These are phyloP conservation scores for Metschnikowia shivogae DNA, from an alignment of 805 yeast genomes.

Conservation along the genomic window DNA sequence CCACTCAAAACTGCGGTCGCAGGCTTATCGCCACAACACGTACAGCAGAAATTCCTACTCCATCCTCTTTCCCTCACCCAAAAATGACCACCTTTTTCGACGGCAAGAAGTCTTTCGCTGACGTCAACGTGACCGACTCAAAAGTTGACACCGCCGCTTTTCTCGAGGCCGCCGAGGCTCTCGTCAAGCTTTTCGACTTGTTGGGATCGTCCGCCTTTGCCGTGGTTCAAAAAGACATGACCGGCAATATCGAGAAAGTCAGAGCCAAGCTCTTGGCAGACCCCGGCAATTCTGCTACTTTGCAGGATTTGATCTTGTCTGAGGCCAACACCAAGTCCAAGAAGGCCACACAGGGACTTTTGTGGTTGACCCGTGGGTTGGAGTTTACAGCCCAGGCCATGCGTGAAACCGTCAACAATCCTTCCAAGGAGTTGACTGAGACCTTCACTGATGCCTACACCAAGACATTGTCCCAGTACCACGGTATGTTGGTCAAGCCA, in stretches of 20 bases:
- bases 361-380: slow-evolving; percentile 84
- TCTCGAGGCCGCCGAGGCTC: slow-evolving; percentile 77
- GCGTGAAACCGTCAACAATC: slow-evolving; percentile 69
- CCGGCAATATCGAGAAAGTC: slow-evolving; percentile 77
- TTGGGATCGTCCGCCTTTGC: slow-evolving; percentile 81
- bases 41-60: neutral
- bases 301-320: slow-evolving; percentile 71
- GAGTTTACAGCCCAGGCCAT: slow-evolving; percentile 88
- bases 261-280: slow-evolving; percentile 60
- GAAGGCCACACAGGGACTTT: slow-evolving; percentile 84
- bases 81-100: slow-evolving; percentile 76
- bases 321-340: slow-evolving; percentile 67
- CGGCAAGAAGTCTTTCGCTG: slow-evolving; percentile 67
- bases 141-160: slow-evolving; percentile 73
- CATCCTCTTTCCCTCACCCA: neutral
- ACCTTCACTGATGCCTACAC: slow-evolving; percentile 83
- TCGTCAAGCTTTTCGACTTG: slow-evolving; percentile 77
- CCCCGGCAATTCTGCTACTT: slow-evolving; percentile 60
- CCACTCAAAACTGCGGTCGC: neutral
- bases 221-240: slow-evolving; percentile 84
- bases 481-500: slow-evolving; percentile 77
- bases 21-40: slow-evolving; percentile 6
- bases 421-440: slow-evolving; percentile 60
- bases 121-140: slow-evolving; percentile 60
- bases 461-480: slow-evolving; percentile 77